phyloP scores from a whole-genome alignment of 768 basidiomycete species.

The Hygrophorus pudorinus region DNA sequence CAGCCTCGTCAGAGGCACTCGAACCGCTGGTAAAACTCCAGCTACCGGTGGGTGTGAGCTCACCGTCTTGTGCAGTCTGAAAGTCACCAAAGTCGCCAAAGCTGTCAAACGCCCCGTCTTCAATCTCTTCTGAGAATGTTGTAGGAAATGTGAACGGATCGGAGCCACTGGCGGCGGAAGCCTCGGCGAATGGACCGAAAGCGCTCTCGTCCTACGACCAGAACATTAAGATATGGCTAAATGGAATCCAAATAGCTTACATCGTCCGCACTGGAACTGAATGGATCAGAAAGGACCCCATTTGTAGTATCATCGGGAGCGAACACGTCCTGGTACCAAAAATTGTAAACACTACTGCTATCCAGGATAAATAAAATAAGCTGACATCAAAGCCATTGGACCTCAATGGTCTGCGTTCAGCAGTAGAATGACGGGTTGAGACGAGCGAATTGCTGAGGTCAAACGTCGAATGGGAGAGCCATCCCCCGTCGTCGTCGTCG shows the following conservation, averaged over 20 bases:
- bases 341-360: background rate
- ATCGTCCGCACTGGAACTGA: constrained; percentile 39
- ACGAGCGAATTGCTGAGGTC: constrained; percentile 41
- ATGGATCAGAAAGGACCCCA: constrained; percentile 35
- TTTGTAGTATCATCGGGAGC: constrained; percentile 24
- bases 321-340: constrained; percentile 41
- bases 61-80: constrained; percentile 39
- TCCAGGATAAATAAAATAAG: constrained; percentile 7
- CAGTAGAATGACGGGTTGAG: constrained; percentile 32
- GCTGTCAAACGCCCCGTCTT: constrained; percentile 56
- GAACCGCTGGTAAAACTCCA: constrained; percentile 54
- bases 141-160: constrained; percentile 53
- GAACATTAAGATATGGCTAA: constrained; percentile 1
- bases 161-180: constrained; percentile 34
- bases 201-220: constrained; percentile 33
- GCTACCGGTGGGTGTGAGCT: constrained; percentile 56
- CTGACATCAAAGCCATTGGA: constrained; percentile 46
- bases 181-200: constrained; percentile 75
- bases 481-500: constrained; percentile 72
- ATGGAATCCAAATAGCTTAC: constrained; percentile 22
- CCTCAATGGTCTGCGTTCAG: constrained; percentile 35
- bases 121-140: constrained; percentile 54
- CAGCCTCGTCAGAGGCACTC: constrained; percentile 20
- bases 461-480: constrained; percentile 74
- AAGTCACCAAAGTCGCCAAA: constrained; percentile 83